Evolutionary conservation across 2,329 filamentous ascomycete species (phyloP), one percentile per base, ranked within the genome.

Genomic region (Gyromitra esculenta): DNA sequence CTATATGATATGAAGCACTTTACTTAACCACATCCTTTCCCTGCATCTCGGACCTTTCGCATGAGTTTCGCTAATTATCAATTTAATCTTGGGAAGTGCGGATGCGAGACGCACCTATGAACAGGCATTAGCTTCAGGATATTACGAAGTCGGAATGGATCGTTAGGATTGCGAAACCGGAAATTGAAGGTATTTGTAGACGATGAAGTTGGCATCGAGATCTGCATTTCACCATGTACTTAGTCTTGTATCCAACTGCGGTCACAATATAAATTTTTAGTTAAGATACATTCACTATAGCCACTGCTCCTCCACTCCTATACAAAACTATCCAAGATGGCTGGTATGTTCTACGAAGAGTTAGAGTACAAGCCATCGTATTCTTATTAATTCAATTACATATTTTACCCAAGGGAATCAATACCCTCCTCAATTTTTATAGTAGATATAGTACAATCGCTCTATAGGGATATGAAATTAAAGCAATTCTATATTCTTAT

Each of bases 31-130:
- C 5, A 18, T 15, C 48, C 48, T 18, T n/a, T 18, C 6, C 18
- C 31, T 18, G 25, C 15, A 35, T 9, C 66, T n/a, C 9, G 11
- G 11, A 5, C 25, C 25, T 31, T 13, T 45, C 52, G 52, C 60
- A 45, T 60, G 52, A 63, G 39, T 31, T 59, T 67, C 21, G 56
- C 74, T 76, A 73, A 76, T 52, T 31, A 8, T 7, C 41, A 25
- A 13, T 13, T 57, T 5, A 25, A 39, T 54, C 13, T 8, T 15
- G 13, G 50, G 62, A 15, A 76, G 74, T 31, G 56, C 69, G 31
- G 54, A 76, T 37, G 74, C 74, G 37, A 76, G 74, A 72, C 62
- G 63, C 25, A 76, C 62, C 9, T 76, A 73, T 64, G 69, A 76
- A n/a, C 45, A 73, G 11, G 70, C 74, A 52, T 64, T 76, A 56